Evolutionary conservation across 2,329 filamentous ascomycete species (phyloP).

Genomic region (Aschersonia sp.): DNA sequence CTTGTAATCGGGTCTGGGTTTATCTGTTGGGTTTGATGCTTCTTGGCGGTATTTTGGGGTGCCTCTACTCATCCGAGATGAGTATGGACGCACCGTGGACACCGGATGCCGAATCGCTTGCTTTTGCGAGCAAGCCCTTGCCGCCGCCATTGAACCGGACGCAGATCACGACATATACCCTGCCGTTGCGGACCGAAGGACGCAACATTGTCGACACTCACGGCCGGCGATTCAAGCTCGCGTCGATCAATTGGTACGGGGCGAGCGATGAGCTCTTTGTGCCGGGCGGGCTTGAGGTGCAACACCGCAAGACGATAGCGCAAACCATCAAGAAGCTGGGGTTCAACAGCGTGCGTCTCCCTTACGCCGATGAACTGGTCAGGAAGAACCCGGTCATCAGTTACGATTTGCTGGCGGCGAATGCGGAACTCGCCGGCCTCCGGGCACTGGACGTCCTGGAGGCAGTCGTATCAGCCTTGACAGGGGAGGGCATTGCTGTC

Average conservation of each 20-base stretch:
- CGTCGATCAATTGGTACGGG: slow-evolving; percentile 59
- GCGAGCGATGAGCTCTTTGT: slow-evolving; percentile 54
- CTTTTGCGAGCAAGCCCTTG: slow-evolving; percentile 34
- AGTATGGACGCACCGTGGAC: slow-evolving; percentile 30
- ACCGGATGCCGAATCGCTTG: slow-evolving; percentile 29
- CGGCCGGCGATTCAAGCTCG: slow-evolving; percentile 44
- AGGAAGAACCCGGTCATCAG: slow-evolving; percentile 41
- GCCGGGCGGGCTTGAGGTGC: slow-evolving; percentile 46
- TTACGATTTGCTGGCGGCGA: slow-evolving; percentile 34
- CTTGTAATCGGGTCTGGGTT: slow-evolving; percentile 1
- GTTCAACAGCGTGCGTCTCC: slow-evolving; percentile 57
- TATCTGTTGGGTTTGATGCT: slow-evolving; percentile 11
- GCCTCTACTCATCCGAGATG: slow-evolving; percentile 27
- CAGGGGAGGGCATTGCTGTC: slow-evolving; percentile 47
- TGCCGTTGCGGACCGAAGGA: slow-evolving; percentile 45
- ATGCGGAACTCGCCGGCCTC: slow-evolving; percentile 41
- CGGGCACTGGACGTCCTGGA: slow-evolving; percentile 47
- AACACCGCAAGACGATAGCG: slow-evolving; percentile 47
- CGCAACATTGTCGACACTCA: slow-evolving; percentile 44
- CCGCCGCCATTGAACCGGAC: slow-evolving; percentile 25
- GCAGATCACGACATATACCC: slow-evolving; percentile 30
- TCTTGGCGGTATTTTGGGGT: slow-evolving; percentile 20
- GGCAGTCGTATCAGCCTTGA: slow-evolving; percentile 43
- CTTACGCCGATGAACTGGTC: slow-evolving; percentile 57
- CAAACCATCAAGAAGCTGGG: slow-evolving; percentile 43